Conservation (phyloP, 495 filamentous ascomycete genomes). For the Neurospora sp. region DNA sequence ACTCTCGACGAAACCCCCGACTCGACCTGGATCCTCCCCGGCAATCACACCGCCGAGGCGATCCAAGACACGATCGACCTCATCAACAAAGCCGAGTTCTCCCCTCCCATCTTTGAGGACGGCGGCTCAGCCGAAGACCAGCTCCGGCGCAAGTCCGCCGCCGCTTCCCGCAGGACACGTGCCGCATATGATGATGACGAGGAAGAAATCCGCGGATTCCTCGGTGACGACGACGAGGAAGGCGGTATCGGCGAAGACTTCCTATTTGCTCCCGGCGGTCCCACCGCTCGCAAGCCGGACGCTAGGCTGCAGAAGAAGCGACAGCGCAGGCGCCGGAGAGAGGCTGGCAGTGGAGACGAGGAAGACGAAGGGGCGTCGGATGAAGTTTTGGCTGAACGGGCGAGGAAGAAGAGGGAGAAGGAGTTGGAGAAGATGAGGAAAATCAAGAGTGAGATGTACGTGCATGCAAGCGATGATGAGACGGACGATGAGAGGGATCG, state of each 20-base stretch:
- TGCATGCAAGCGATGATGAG: constrained; percentile 72
- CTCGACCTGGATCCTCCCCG: constrained; percentile 71
- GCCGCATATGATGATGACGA: constrained; percentile 52
- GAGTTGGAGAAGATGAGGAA: constrained; percentile 56
- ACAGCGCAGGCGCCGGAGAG: constrained; percentile 28
- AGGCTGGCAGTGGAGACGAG: constrained; percentile 36
- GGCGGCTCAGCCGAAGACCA: constrained; percentile 61
- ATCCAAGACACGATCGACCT: constrained; percentile 49
- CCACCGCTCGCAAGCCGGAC: constrained; percentile 39
- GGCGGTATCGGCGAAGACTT: constrained; percentile 41
- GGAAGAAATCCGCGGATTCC: constrained; percentile 42
- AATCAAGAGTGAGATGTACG: constrained; percentile 76
- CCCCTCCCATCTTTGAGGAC: constrained; percentile 61
- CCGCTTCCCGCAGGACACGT: constrained; percentile 23
- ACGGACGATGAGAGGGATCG: constrained; percentile 57
- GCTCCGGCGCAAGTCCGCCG: constrained; percentile 56
- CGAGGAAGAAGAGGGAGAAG: constrained; percentile 42
- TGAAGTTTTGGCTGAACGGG: constrained; percentile 32
- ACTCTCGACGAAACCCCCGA: constrained; percentile 57
- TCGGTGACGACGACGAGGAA: constrained; percentile 53
- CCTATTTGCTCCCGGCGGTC: constrained; percentile 59
- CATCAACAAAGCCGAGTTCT: constrained; percentile 63
- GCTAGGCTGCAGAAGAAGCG: constrained; percentile 34
- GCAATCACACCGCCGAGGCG: constrained; percentile 47
- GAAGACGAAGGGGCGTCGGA: constrained; percentile 35